These are phyloP conservation scores for Encephalitozoon romaleae DNA, from an alignment of 371 early-diverging fungal species.

Conservation along the genomic window DNA sequence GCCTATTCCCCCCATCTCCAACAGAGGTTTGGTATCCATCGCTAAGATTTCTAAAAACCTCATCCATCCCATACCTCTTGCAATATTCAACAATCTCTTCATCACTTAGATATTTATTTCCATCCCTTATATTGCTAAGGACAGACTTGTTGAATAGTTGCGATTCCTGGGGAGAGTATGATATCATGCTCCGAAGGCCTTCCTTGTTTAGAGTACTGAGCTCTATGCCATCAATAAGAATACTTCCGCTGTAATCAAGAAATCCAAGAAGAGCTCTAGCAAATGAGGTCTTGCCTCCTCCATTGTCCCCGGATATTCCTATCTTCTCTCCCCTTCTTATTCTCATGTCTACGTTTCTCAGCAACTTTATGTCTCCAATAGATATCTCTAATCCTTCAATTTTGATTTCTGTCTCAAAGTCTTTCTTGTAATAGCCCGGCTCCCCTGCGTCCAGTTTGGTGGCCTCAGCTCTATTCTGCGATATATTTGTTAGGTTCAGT, in stretches of 20 bases:
- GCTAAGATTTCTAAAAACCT: conserved; percentile 1
- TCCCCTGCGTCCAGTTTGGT: neutral
- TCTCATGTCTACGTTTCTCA: neutral
- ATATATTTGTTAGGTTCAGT: conserved; percentile 21
- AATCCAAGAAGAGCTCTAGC: conserved; percentile 33
- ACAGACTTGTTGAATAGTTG: conserved; percentile 23
- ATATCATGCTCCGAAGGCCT: conserved; percentile 14
- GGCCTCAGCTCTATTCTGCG: conserved; percentile 4
- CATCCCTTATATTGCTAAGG: conserved; percentile 23
- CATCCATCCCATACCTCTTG: conserved; percentile 11
- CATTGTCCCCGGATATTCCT: conserved; percentile 44
- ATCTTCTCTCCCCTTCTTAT: conserved; percentile 40
- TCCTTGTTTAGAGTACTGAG: conserved; percentile 18
- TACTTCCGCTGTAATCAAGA: conserved; percentile 16
- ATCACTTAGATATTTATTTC: neutral
- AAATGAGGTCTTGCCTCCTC: conserved; percentile 43
- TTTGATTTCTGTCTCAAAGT: neutral
- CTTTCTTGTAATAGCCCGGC: neutral
- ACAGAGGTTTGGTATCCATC: conserved; percentile 25
- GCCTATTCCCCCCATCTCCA: conserved; percentile 10
- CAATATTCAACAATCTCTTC: conserved; percentile 27
- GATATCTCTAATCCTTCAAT: conserved; percentile 18
- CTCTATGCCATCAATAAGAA: conserved; percentile 6
- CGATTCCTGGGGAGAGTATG: conserved; percentile 35
- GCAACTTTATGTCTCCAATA: conserved; percentile 1